Base-by-base conservation (phyloP, 306 rosid genomes). In the Acacia acuminata region DNA sequence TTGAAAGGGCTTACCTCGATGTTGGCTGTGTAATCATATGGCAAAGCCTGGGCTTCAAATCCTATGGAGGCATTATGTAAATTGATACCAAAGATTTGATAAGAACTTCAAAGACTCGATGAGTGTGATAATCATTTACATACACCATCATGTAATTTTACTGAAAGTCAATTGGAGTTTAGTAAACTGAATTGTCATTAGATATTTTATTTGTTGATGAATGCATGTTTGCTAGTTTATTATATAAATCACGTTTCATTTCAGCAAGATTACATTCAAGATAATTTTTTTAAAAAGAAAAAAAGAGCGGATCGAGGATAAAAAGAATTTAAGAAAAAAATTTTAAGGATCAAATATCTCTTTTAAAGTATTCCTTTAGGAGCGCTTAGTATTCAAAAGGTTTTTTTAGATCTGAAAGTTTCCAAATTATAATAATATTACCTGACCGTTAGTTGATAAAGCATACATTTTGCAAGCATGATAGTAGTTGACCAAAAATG, bases 1-100 rank as follows among this genome's bases (percentile, higher is more conserved):
- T 38, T 17, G 63, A 24, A 32, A 47, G 72, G 15, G 1, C 89
- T 85, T 42, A 79, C 97, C 88, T 91, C 85, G 7, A 77, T 42
- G 71, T 36, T 87, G 43, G 92, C 90, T 10, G 84, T 24, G 83
- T 87, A 90, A 71, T 94, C 97, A 74, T 88, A 92, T 27, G 89
- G 16, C 72, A 85, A 58, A 16, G 91, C 89, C 71, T 75, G 80
- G 1, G 79, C 87, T 77, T 83, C 83, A 51, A 87, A 69, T 10
- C 87, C 94, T 94, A 86, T 58, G 16, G 58, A 68, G 60, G 51
- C 30, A 69, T 69, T 22, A 38, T 55, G 42, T 53, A 63, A 1
- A 63, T 47, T 63, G 7, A 12, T 63, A 27, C 8, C 17, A 27
- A 25, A 63, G 30, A 60, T 16, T 22, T 60, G 66, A 60, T 5